Evolutionary conservation across 2,329 filamentous ascomycete genomes (phyloP).

Genomic region (Ustulina deusta): DNA sequence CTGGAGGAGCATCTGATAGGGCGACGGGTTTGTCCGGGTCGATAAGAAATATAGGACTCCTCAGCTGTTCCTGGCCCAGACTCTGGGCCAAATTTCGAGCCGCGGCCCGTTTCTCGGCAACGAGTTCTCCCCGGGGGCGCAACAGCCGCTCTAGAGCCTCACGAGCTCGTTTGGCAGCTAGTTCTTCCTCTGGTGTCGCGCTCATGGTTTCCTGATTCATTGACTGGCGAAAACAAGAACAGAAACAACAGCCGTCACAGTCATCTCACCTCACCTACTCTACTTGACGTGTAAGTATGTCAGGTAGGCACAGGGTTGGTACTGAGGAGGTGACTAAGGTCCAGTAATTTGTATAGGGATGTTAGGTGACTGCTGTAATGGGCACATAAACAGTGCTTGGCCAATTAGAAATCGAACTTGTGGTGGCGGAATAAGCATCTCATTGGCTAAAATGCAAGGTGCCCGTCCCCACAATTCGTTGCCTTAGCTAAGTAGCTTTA

Average conservation of each 20-base stretch:
- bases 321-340: too few species aligned
- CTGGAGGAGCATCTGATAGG: constrained; percentile 56
- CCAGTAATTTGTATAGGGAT: neutral
- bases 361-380: neutral
- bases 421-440: neutral
- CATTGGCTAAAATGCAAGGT: constrained; percentile 9
- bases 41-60: constrained; percentile 62
- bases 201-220: constrained; percentile 34
- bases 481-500: constrained; percentile 26
- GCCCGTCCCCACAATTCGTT: constrained; percentile 21
- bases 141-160: constrained; percentile 64
- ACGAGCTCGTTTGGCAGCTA: constrained; percentile 54
- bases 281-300: neutral
- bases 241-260: neutral
- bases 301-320: neutral
- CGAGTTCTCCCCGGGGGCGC: constrained; percentile 68
- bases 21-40: constrained; percentile 55
- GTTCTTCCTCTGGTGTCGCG: constrained; percentile 47
- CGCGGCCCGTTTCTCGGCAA: constrained; percentile 67
- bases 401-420: neutral
- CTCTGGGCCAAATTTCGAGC: constrained; percentile 65
- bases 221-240: neutral
- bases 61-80: constrained; percentile 57
- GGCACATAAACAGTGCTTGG: neutral
- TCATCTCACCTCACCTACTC: neutral